These are phyloP conservation scores for Stromatinia cepivora DNA, from an alignment of 2,329 filamentous ascomycete genomes.

Conservation along the genomic window DNA sequence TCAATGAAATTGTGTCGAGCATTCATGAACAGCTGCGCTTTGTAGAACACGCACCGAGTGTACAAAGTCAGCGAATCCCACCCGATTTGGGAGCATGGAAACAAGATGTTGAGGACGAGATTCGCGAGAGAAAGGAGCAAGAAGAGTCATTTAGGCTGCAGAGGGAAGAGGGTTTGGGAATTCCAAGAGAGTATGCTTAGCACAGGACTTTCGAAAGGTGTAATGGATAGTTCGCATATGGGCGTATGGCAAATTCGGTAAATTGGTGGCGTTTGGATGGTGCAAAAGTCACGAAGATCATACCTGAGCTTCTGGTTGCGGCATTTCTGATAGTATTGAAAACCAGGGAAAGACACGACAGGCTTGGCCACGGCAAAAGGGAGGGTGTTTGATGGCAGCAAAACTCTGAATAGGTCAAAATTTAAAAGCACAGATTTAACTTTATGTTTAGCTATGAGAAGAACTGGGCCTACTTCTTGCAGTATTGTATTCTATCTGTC, in stretches of 20 bases:
- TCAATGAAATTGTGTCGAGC: slow-evolving; percentile 73
- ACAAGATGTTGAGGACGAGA: slow-evolving; percentile 65
- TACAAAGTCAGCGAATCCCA: slow-evolving; percentile 79
- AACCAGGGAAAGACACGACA: background rate
- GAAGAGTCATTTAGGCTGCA: slow-evolving; percentile 54
- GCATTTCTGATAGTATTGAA: background rate
- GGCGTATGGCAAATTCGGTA: slow-evolving; percentile 2
- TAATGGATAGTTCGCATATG: background rate
- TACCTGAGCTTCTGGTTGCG: slow-evolving; percentile 5
- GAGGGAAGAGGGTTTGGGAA: slow-evolving; percentile 58
- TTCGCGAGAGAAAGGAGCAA: slow-evolving; percentile 63
- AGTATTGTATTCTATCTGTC: background rate
- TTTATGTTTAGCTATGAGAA: background rate
- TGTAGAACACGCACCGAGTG: slow-evolving; percentile 79
- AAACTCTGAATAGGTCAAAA: background rate
- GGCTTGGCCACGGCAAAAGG: background rate
- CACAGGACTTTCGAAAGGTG: background rate
- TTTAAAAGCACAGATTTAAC: background rate
- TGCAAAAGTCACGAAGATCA: background rate
- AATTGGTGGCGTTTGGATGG: slow-evolving; percentile 19
- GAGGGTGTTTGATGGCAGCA: background rate
- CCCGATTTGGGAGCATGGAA: slow-evolving; percentile 70
- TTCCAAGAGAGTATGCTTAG: slow-evolving; percentile 51
- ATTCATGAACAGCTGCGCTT: slow-evolving; percentile 86
- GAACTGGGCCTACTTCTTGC: background rate